Evolutionary conservation across 2,329 filamentous ascomycete genomes (phyloP).

Genomic region (Diplocarpon mali): DNA sequence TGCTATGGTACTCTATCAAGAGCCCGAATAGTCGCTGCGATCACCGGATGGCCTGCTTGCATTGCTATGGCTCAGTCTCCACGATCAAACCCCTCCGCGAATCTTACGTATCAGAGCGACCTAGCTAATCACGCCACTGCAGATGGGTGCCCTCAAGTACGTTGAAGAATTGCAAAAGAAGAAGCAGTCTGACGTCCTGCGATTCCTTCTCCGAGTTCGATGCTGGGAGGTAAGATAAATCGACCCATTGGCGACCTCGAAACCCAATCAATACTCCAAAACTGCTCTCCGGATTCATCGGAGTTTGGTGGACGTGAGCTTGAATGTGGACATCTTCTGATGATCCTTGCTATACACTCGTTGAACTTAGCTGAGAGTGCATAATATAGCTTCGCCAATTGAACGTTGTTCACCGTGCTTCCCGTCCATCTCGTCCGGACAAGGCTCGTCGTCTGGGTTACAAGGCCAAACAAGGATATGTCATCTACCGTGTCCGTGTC

Average conservation of each 20-base stretch:
- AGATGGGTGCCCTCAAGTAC: conserved; percentile 95
- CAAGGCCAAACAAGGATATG: conserved; percentile 99
- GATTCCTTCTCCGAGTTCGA: conserved; percentile 98
- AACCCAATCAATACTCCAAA: conserved; percentile 26
- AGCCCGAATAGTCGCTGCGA: not conserved
- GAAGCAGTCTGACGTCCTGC: conserved; percentile 99
- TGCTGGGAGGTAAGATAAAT: conserved; percentile 92
- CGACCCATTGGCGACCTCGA: conserved; percentile 27
- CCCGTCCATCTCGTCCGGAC: conserved; percentile 94
- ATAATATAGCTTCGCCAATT: conserved; percentile 99
- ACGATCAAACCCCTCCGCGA: not conserved
- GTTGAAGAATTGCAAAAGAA: conserved; percentile 99
- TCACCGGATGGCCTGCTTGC: not conserved
- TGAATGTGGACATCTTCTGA: conserved; percentile 24
- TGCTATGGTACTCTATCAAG: not conserved
- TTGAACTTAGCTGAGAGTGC: conserved; percentile 99
- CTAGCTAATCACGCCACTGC: not conserved
- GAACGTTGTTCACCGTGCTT: conserved; percentile 99
- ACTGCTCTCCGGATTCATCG: conserved; percentile 22
- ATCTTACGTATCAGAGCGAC: not conserved
- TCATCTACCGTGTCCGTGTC: conserved; percentile 98
- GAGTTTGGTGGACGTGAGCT: conserved; percentile 23
- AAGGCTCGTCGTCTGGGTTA: conserved; percentile 99
- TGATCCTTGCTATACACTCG: conserved; percentile 83
- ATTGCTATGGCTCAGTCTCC: not conserved